A percentile compares a stretch with the other conserved stretches of the same genome.
These are phyloP conservation scores for Chimonanthus praecox DNA, from an alignment of 164 flowering plant species.

Conservation along the genomic window DNA sequence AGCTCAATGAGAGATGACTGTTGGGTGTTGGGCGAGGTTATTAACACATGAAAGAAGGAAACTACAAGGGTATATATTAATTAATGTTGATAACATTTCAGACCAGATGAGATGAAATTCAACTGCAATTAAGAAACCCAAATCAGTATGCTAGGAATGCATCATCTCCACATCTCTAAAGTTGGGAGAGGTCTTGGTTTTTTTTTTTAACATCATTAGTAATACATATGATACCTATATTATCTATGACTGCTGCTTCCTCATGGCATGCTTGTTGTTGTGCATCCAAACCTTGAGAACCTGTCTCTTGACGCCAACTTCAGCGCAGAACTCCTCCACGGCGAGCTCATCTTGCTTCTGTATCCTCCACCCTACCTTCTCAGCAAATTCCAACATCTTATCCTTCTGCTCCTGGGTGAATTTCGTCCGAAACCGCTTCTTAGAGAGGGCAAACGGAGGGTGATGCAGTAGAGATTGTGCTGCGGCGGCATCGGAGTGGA, in stretches of 20 bases:
- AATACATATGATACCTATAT: no score
- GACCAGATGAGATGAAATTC: no score
- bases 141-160: no score
- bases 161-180: no score
- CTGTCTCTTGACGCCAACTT: constrained; percentile 40
- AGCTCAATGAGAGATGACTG: no score
- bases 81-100: no score
- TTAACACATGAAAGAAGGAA: no score
- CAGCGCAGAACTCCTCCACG: constrained; percentile 44
- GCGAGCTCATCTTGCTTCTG: constrained; percentile 46
- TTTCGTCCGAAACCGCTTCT: constrained; percentile 52
- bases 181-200: no score
- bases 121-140: no score
- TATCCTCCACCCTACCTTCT: constrained; percentile 53
- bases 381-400: constrained; percentile 53
- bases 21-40: no score
- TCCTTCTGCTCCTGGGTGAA: constrained; percentile 29
- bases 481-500: constrained; percentile 17
- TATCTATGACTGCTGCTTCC: constrained; percentile 20
- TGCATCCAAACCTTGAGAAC: constrained; percentile 77
- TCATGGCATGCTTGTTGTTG: constrained; percentile 55
- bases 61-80: no score
- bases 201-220: no score
- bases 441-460: constrained; percentile 31
- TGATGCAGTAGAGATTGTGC: background rate